Conservation (phyloP, 2,329 filamentous ascomycete genomes). For the Fusarium torreyae region DNA sequence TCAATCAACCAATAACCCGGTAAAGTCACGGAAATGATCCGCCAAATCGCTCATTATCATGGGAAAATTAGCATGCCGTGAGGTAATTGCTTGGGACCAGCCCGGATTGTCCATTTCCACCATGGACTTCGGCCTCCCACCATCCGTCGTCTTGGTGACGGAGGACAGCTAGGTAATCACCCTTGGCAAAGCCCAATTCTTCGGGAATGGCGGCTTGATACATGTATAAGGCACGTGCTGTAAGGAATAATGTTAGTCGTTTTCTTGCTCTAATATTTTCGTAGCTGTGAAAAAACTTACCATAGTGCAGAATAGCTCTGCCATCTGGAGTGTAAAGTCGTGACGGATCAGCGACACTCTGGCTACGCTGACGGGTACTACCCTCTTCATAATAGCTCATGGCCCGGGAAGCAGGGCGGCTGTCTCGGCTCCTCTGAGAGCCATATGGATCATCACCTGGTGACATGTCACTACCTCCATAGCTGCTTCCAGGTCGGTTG, state of each 20-base stretch:
- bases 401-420: slow-evolving; percentile 65
- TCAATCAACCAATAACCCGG: slow-evolving; percentile 18
- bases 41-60: slow-evolving; percentile 25
- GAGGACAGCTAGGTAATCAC: slow-evolving; percentile 89
- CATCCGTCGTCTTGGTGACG: slow-evolving; percentile 97
- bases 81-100: slow-evolving; percentile 80
- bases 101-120: slow-evolving; percentile 71
- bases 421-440: slow-evolving; percentile 67
- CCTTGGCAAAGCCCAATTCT: slow-evolving; percentile 92
- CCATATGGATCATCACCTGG: slow-evolving; percentile 72
- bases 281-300: slow-evolving; percentile 70
- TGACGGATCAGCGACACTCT: slow-evolving; percentile 87
- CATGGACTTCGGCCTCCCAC: slow-evolving; percentile 98
- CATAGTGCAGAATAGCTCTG: slow-evolving; percentile 90
- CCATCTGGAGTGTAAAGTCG: slow-evolving; percentile 89
- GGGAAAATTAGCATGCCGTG: slow-evolving; percentile 62
- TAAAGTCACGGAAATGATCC: slow-evolving; percentile 15
- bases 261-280: neutral
- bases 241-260: slow-evolving; percentile 41
- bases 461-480: slow-evolving; percentile 71
- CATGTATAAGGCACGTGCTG: slow-evolving; percentile 93
- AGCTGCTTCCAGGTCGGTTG: slow-evolving; percentile 66
- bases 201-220: slow-evolving; percentile 96
- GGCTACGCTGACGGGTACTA: slow-evolving; percentile 74
- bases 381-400: slow-evolving; percentile 71